A percentile compares a stretch with the other conserved stretches of the same genome.
These are phyloP conservation scores for Sporothrix phasma DNA, from an alignment of 2,329 filamentous ascomycete genomes.

Conservation along the genomic window DNA sequence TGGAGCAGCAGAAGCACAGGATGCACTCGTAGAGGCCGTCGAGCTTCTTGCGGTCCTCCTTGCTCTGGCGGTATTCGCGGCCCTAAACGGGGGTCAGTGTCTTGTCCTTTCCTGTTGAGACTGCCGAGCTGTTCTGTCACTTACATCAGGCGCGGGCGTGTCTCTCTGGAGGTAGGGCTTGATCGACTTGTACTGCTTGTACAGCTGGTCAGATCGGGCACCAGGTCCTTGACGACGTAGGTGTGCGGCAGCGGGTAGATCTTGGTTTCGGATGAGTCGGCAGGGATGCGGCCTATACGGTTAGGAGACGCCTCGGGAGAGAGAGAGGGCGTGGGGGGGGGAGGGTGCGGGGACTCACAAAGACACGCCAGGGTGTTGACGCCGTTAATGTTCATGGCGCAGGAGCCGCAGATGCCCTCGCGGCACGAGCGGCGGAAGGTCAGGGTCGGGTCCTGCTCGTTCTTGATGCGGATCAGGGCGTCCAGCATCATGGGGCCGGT, in stretches of 20 bases:
- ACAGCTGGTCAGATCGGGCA: constrained; percentile 98
- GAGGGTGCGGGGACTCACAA: constrained; percentile 60
- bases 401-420: constrained; percentile 97
- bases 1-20: constrained; percentile 97
- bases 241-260: constrained; percentile 98
- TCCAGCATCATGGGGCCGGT: constrained; percentile 98
- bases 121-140: constrained; percentile 23
- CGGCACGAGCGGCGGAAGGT: constrained; percentile 94
- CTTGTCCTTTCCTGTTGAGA: neutral
- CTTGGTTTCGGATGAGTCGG: constrained; percentile 76
- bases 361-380: constrained; percentile 95
- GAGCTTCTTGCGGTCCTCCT: constrained; percentile 89
- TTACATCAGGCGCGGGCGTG: constrained; percentile 71
- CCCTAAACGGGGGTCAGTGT: constrained; percentile 43
- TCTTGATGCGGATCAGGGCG: constrained; percentile 96
- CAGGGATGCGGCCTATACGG: constrained; percentile 74
- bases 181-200: constrained; percentile 99
- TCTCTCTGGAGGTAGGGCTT: constrained; percentile 96
- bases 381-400: constrained; percentile 99
- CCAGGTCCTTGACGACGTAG: constrained; percentile 98
- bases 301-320: constrained; percentile 2
- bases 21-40: constrained; percentile 99
- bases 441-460: constrained; percentile 91
- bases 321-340: neutral
- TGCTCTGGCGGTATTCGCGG: constrained; percentile 83